Conservation (phyloP, 495 filamentous ascomycete species). For the Hyaloscypha bicolor region DNA sequence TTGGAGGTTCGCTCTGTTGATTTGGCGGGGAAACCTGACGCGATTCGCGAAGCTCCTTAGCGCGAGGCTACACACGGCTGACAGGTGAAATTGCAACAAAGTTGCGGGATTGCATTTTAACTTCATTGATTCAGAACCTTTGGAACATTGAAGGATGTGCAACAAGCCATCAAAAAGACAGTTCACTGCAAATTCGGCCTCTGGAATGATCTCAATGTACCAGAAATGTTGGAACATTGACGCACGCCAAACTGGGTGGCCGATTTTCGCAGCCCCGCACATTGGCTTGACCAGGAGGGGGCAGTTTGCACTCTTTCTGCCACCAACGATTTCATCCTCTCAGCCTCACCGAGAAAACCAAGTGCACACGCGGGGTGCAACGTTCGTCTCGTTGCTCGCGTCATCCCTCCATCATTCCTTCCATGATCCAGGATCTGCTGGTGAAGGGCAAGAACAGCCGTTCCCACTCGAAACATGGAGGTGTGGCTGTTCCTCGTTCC, state of each 20-base stretch:
- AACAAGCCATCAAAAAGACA: too few species aligned
- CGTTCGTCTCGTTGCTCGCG: neutral
- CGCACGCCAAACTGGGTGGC: too few species aligned
- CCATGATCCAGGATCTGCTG: neutral
- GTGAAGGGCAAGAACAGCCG: neutral
- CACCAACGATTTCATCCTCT: neutral
- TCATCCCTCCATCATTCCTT: neutral
- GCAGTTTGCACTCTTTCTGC: too few species aligned
- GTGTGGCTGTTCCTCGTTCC: neutral
- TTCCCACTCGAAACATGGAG: slow-evolving; percentile 7
- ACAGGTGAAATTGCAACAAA: too few species aligned
- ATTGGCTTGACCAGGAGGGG: too few species aligned
- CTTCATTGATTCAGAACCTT: too few species aligned
- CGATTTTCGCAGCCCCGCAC: too few species aligned
- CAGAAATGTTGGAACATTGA: too few species aligned
- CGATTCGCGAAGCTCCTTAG: neutral
- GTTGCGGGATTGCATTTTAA: too few species aligned
- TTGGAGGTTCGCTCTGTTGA: slow-evolving; percentile 1
- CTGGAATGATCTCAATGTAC: too few species aligned
- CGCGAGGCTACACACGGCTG: neutral
- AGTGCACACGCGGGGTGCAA: neutral
- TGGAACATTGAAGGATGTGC: too few species aligned
- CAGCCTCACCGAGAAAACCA: neutral
- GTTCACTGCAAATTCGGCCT: too few species aligned
- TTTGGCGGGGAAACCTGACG: neutral